These are phyloP conservation scores for Dendrocalamus latiflorus DNA, from an alignment of 202 grass and related monocot species.

Conservation along the genomic window DNA sequence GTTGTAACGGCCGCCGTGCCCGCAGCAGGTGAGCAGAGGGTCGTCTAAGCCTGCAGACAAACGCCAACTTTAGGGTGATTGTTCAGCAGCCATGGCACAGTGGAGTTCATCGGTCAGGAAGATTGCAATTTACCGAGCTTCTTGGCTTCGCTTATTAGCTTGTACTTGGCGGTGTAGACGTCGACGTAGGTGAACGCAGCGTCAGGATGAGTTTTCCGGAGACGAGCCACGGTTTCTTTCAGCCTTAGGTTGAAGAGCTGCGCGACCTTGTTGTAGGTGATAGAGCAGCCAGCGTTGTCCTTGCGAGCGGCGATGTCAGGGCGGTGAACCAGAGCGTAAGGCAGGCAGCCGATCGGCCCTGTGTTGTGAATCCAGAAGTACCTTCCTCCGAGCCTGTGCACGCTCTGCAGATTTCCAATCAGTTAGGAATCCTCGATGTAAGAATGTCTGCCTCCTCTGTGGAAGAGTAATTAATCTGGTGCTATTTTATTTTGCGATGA, in stretches of 20 bases:
- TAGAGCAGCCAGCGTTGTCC: constrained; percentile 50
- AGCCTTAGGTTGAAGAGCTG: constrained; percentile 63
- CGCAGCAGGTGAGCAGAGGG: constrained; percentile 73
- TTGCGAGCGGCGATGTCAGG: constrained; percentile 15
- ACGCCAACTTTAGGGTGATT: no score
- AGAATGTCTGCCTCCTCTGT: neutral
- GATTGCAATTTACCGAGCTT: constrained; percentile 48
- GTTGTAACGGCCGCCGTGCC: constrained; percentile 84
- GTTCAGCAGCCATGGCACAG: neutral
- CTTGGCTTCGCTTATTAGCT: constrained; percentile 53
- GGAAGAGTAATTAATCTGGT: neutral
- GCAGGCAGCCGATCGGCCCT: constrained; percentile 75
- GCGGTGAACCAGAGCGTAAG: constrained; percentile 50
- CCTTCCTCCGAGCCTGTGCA: constrained; percentile 47
- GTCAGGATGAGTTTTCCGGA: constrained; percentile 44
- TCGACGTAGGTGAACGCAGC: constrained; percentile 78
- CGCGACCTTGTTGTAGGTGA: constrained; percentile 63
- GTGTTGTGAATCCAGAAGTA: constrained; percentile 94
- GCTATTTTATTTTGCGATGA: neutral
- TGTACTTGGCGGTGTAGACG: constrained; percentile 70
- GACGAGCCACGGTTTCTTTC: constrained; percentile 56
- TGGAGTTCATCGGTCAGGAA: neutral
- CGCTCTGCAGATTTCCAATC: constrained; percentile 25
- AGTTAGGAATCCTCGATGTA: neutral
- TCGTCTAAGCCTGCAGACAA: constrained; percentile 59